These are phyloP conservation scores for Calonectria hongkongensis DNA, from an alignment of 2,329 filamentous ascomycete species.

Conservation along the genomic window DNA sequence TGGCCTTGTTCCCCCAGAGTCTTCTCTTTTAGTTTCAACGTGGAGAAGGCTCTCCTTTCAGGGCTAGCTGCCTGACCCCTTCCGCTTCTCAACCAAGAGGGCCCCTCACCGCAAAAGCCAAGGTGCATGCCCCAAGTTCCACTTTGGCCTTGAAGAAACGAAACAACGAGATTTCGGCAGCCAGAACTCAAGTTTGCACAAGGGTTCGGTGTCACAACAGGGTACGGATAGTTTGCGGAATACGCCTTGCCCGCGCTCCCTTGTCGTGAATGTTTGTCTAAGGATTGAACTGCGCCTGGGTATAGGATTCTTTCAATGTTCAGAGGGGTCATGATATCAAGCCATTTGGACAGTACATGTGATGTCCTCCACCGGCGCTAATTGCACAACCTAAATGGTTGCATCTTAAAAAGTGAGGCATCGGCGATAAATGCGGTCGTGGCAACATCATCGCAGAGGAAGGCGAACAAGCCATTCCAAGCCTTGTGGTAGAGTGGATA, in stretches of 20 bases:
- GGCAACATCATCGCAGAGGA: conserved; percentile 1
- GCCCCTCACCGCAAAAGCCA: conserved; percentile 18
- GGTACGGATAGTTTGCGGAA: conserved; percentile 15
- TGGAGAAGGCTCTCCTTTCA: conserved; percentile 28
- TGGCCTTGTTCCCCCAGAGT: conserved; percentile 32
- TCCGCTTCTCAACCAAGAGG: conserved; percentile 15
- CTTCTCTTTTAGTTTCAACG: neutral
- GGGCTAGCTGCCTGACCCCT: conserved; percentile 28
- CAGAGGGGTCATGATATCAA: conserved; percentile 25
- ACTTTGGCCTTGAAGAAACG: conserved; percentile 30
- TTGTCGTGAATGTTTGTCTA: conserved; percentile 9
- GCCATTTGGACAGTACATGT: conserved; percentile 15
- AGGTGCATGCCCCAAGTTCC: conserved; percentile 18
- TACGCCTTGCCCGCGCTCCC: conserved; percentile 13
- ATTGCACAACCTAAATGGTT: conserved; percentile 12
- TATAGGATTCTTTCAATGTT: conserved; percentile 13
- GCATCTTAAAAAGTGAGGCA: conserved; percentile 16
- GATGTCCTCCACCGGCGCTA: conserved; percentile 27
- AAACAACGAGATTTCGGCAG: conserved; percentile 32
- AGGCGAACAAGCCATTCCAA: conserved; percentile 15
- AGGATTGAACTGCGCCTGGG: conserved; percentile 1
- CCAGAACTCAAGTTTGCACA: conserved; percentile 7
- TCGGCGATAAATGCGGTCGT: conserved; percentile 45
- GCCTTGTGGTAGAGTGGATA: conserved; percentile 26
- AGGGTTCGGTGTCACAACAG: conserved; percentile 20